Conservation (phyloP, 2,329 filamentous ascomycete species). For the Cytospora paraplurivora region DNA sequence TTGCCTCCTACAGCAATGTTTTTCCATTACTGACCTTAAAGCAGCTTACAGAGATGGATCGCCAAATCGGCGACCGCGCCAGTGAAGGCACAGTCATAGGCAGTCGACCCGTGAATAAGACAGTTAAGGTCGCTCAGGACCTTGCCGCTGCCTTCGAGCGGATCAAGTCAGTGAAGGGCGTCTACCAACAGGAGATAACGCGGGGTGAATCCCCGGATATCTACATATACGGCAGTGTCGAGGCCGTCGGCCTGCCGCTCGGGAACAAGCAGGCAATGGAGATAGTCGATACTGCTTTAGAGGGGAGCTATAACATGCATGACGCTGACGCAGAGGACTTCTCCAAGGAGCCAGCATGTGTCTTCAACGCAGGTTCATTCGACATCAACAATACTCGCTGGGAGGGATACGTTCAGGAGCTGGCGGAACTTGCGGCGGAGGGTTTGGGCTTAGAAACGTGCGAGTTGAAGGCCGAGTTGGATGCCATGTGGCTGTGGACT, state of each 20-base stretch:
- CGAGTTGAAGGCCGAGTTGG: background rate
- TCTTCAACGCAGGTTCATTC: background rate
- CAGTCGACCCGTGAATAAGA: slow-evolving; percentile 31
- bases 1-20: too few species aligned
- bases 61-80: background rate
- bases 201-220: background rate
- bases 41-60: background rate
- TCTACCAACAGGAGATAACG: background rate
- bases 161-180: background rate
- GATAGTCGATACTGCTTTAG: background rate
- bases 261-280: background rate
- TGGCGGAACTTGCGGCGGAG: background rate
- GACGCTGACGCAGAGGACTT: background rate
- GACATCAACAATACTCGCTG: background rate
- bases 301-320: background rate
- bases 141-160: slow-evolving; percentile 37
- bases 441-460: background rate
- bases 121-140: slow-evolving; percentile 71
- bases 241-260: background rate
- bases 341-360: background rate
- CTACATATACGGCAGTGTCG: background rate
- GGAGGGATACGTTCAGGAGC: background rate
- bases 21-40: background rate
- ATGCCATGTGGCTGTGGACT: background rate
- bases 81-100: background rate